phyloP scores from a whole-genome alignment of 2,329 filamentous ascomycete genomes.

The Talaromyces piceae region DNA sequence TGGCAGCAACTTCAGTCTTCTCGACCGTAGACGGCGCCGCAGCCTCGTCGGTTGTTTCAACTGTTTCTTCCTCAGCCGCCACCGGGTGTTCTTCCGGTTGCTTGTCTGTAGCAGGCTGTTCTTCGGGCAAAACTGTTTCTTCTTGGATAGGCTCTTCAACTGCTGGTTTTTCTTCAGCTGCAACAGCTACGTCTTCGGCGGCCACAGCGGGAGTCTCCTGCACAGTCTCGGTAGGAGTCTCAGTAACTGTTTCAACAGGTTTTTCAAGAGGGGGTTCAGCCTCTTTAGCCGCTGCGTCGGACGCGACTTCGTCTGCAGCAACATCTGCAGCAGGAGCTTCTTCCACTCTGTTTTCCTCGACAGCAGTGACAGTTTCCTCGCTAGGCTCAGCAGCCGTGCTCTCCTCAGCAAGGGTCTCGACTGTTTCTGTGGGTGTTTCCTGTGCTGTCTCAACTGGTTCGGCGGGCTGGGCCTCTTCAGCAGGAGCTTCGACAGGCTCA shows the following conservation, averaged over 20 bases:
- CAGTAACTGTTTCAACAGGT: background rate
- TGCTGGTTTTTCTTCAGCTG: conserved; percentile 2
- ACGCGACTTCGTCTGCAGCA: background rate
- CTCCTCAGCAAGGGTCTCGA: background rate
- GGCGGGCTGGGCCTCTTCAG: background rate
- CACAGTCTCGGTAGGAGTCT: background rate
- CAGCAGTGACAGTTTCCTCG: background rate
- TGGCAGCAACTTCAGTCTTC: conserved; percentile 19
- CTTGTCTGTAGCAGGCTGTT: background rate
- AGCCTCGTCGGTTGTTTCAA: conserved; percentile 1
- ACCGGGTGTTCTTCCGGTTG: background rate
- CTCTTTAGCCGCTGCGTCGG: conserved; percentile 7
- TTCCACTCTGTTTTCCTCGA: background rate
- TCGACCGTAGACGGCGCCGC: conserved; percentile 11
- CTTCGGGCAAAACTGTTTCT: background rate
- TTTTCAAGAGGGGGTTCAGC: background rate
- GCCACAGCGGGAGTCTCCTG: background rate
- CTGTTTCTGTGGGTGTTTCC: background rate
- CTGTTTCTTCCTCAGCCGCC: conserved; percentile 2
- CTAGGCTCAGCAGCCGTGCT: background rate
- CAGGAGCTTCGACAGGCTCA: background rate
- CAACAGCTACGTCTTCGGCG: background rate
- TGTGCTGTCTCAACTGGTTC: background rate
- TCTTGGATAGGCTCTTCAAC: conserved; percentile 9
- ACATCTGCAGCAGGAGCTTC: background rate